These are phyloP conservation scores for Rhododendron williamsianum DNA, from an alignment of 148 eudicot genomes.

Conservation along the genomic window DNA sequence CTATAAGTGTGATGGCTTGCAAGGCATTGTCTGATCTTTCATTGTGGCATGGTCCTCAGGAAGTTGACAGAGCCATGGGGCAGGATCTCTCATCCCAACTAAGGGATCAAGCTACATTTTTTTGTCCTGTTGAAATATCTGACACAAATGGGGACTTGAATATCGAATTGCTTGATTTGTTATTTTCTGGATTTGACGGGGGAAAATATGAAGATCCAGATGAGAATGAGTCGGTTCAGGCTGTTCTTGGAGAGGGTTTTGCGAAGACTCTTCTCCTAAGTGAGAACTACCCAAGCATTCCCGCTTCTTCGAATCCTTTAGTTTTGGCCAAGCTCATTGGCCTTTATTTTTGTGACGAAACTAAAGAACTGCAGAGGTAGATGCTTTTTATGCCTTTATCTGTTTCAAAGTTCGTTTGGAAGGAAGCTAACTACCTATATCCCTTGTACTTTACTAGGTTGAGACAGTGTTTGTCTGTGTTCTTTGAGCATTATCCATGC, in stretches of 20 bases:
- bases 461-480: slow-evolving; percentile 87
- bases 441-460: slow-evolving; percentile 38
- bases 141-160: slow-evolving; percentile 33
- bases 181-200: slow-evolving; percentile 50
- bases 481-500: slow-evolving; percentile 95
- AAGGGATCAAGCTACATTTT: slow-evolving; percentile 17
- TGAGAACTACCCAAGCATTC: slow-evolving; percentile 61
- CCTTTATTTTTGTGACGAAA: slow-evolving; percentile 60
- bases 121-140: slow-evolving; percentile 25
- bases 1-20: slow-evolving; percentile 59
- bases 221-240: slow-evolving; percentile 68
- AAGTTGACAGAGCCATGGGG: slow-evolving; percentile 62
- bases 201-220: slow-evolving; percentile 28
- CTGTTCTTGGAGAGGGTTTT: slow-evolving; percentile 83
- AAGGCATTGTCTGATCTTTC: slow-evolving; percentile 83
- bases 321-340: slow-evolving; percentile 60
- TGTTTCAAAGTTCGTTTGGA: slow-evolving; percentile 8
- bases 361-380: slow-evolving; percentile 57
- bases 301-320: slow-evolving; percentile 46
- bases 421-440: neutral
- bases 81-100: slow-evolving; percentile 41
- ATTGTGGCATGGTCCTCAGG: slow-evolving; percentile 90
- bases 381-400: slow-evolving; percentile 10
- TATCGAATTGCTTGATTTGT: slow-evolving; percentile 53
- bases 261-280: slow-evolving; percentile 92